Conservation (phyloP, 2,329 filamentous ascomycete species). For the Stagonosporopsis chrysanthemi region DNA sequence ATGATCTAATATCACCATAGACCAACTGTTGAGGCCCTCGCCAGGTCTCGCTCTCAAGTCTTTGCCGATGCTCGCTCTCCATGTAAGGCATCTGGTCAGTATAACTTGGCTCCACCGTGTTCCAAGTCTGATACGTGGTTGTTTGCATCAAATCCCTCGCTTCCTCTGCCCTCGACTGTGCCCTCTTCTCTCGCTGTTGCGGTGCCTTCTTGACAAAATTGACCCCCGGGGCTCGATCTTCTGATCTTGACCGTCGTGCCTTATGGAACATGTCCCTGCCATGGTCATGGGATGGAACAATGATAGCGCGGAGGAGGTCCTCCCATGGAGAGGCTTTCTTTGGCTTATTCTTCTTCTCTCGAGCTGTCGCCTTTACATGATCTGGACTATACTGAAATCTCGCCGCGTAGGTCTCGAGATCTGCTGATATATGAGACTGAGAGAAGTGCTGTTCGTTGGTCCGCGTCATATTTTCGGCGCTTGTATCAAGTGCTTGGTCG, state of each 20-base stretch:
- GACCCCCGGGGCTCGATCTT: not conserved
- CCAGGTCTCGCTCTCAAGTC: not conserved
- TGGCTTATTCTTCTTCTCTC: not conserved
- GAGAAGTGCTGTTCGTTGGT: not conserved
- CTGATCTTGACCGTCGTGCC: not conserved
- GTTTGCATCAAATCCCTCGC: not conserved
- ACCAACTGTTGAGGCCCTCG: not conserved
- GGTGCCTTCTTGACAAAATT: not conserved
- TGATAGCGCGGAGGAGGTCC: not conserved
- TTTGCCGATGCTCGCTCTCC: not conserved
- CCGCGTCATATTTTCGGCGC: not conserved
- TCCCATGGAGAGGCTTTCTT: not conserved
- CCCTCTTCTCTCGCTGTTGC: not conserved
- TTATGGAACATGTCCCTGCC: not conserved
- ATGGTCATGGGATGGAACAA: not conserved
- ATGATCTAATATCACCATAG: not conserved
- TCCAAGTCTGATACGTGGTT: not conserved
- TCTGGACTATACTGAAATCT: not conserved
- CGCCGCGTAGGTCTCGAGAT: not conserved
- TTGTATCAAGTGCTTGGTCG: not conserved
- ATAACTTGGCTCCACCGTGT: not conserved
- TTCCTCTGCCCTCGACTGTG: not conserved
- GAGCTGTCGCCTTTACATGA: not conserved
- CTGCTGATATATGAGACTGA: not conserved
- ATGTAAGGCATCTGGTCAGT: not conserved